These are phyloP conservation scores for Boechera divaricarpa DNA, from an alignment of 345 rosid species.

Conservation along the genomic window DNA sequence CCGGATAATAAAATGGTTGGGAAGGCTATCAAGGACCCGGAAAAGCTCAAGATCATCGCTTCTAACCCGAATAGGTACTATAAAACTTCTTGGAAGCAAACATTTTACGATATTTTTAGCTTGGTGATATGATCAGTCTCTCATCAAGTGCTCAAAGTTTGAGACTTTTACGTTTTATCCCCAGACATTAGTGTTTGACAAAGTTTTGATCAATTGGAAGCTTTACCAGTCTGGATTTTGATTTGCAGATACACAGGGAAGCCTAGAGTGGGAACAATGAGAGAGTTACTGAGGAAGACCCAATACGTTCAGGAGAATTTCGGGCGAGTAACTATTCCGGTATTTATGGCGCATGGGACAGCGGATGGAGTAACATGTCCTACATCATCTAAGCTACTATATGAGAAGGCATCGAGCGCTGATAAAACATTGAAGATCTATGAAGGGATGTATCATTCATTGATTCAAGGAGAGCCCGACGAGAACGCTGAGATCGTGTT, in stretches of 20 bases:
- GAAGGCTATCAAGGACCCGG: constrained; percentile 81
- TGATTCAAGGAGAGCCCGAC: constrained; percentile 93
- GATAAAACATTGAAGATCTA: constrained; percentile 87
- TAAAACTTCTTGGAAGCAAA: constrained; percentile 58
- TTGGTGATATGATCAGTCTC: not conserved
- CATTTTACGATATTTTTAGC: not conserved
- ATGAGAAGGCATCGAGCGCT: constrained; percentile 71
- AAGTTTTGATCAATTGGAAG: not conserved
- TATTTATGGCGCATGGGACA: constrained; percentile 82
- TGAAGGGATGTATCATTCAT: constrained; percentile 94
- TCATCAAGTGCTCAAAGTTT: constrained; percentile 1
- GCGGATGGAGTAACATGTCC: constrained; percentile 85
- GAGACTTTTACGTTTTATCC: not conserved
- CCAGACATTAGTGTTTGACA: not conserved
- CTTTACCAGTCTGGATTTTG: not conserved
- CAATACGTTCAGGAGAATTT: constrained; percentile 84
- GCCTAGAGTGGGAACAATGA: constrained; percentile 95
- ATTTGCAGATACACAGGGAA: constrained; percentile 68
- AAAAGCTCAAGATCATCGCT: constrained; percentile 81
- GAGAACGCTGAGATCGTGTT: constrained; percentile 71
- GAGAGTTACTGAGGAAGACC: constrained; percentile 77
- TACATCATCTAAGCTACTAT: constrained; percentile 69
- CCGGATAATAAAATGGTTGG: constrained; percentile 90
- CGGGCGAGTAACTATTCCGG: constrained; percentile 60
- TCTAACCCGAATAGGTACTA: constrained; percentile 78